Evolutionary conservation across 139 green algal species (phyloP), one percentile per base, ranked within the genome.

Genomic region (Chlorella sp.): DNA sequence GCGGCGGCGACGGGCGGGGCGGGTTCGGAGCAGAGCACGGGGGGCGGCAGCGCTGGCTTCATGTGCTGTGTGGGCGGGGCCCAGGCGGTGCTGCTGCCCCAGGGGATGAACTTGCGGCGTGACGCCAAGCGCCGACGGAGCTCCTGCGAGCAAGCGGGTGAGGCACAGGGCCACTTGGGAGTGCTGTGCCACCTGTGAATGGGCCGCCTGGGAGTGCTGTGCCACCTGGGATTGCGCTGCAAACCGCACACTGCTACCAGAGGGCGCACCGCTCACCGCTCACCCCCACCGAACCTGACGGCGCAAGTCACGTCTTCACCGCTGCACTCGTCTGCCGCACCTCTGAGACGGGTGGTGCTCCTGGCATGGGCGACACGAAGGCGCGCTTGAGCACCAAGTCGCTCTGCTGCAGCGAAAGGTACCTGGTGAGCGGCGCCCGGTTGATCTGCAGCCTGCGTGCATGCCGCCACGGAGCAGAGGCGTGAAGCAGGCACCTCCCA

Each of bases 81-180:
- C 35, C 90, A 82, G 2, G 86, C 80, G 35, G 78, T 86, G 66
- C 62, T 84, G 51, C 77, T 75, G 22, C 90, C 91, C 92, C 92
- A 97, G 24, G 93, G 91, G 30, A 96, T 83, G 70, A 96, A 93
- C 2, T 73, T 24, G 59, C 81, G 84, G 31, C 91, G 81, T 4
- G 84, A 81, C 1, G 76, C 36, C 10, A 96, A 84, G 70, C 84
- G 87, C 27, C 81, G 82, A 31, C 75, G 75, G 26, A 97, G 80
- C 2, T 83, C 82, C 83, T 95, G 32, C 65, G n/a, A n/a, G n/a
- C n/a, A n/a, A 42, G 2, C 17, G 31, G 2, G 49, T 63, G 27
- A 59, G 68, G 36, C 34, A 29, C 31, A 5, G 27, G 31, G 67
- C 65, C 66, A 17, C 27, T 31, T 4, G 42, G 35, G 49, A 62